Evolutionary conservation across 2,329 filamentous ascomycete genomes (phyloP).

Genomic region (Monilinia fructicola): DNA sequence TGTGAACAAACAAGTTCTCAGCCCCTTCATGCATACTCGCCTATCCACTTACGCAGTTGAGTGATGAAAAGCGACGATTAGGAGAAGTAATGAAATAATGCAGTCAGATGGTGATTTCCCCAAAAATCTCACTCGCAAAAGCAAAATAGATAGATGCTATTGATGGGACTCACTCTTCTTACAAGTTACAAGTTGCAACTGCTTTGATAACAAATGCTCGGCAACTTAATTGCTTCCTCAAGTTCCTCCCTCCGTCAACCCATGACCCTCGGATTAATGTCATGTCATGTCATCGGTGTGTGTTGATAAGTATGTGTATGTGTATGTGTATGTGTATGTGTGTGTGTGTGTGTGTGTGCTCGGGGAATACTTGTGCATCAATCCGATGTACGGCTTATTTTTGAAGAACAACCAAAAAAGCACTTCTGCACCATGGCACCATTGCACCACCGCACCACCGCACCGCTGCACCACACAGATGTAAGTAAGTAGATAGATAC

Average conservation of each 20-base stretch:
- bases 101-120: neutral
- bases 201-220: neutral
- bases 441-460: no score
- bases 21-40: constrained; percentile 15
- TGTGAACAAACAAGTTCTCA: constrained; percentile 11
- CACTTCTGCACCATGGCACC: neutral
- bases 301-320: no score
- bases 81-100: neutral
- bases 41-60: constrained; percentile 6
- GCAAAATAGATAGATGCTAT: neutral
- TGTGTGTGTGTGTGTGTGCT: neutral
- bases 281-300: neutral
- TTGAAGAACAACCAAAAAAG: neutral
- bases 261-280: constrained; percentile 1
- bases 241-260: neutral
- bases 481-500: no score
- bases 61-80: constrained; percentile 2
- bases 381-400: neutral
- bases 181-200: no score
- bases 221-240: neutral
- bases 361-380: constrained; percentile 1
- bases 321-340: no score
- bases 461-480: neutral
- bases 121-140: neutral
- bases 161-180: neutral